Conservation (phyloP, 2,329 filamentous ascomycete genomes). For the Thyridium curvatum region DNA sequence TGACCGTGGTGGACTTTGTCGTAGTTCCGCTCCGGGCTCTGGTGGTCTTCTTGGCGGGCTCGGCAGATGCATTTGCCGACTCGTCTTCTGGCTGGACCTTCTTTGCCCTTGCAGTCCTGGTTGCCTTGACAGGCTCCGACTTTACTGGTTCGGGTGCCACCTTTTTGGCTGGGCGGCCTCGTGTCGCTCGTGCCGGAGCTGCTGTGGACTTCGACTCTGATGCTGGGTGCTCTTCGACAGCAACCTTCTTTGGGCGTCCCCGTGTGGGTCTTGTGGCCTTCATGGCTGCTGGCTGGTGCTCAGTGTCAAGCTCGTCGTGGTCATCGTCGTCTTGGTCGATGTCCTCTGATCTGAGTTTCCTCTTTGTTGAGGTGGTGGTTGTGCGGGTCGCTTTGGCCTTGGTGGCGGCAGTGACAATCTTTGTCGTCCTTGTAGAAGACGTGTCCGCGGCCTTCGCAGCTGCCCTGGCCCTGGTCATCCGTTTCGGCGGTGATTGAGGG, state of each 20-base stretch:
- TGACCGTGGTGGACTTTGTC: slow-evolving; percentile 28
- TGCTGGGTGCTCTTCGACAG: slow-evolving; percentile 15
- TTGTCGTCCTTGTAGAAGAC: slow-evolving; percentile 31
- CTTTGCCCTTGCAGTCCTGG: slow-evolving; percentile 24
- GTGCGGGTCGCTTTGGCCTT: slow-evolving; percentile 36
- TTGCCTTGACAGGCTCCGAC: slow-evolving; percentile 17
- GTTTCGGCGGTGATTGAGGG: slow-evolving; percentile 17
- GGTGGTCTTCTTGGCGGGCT: slow-evolving; percentile 26
- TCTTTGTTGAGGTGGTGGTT: slow-evolving; percentile 32
- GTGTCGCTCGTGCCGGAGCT: slow-evolving; percentile 10
- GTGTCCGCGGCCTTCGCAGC: slow-evolving; percentile 32
- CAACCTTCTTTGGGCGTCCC: slow-evolving; percentile 38
- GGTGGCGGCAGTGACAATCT: slow-evolving; percentile 40
- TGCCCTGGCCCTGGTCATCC: slow-evolving; percentile 28
- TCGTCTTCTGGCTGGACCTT: not conserved
- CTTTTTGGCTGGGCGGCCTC: slow-evolving; percentile 25
- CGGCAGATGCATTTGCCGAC: not conserved
- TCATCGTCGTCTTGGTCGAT: slow-evolving; percentile 38
- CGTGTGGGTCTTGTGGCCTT: slow-evolving; percentile 34
- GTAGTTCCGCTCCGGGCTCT: slow-evolving; percentile 28
- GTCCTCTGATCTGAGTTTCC: slow-evolving; percentile 51
- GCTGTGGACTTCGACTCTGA: slow-evolving; percentile 27
- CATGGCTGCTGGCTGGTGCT: slow-evolving; percentile 9
- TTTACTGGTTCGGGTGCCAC: slow-evolving; percentile 13
- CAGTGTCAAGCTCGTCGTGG: slow-evolving; percentile 21